Percentiles rank a stretch among this genome's conserved stretches.
phyloP scores from a whole-genome alignment of 169 alveolate species.

The Eimeria necatrix region DNA sequence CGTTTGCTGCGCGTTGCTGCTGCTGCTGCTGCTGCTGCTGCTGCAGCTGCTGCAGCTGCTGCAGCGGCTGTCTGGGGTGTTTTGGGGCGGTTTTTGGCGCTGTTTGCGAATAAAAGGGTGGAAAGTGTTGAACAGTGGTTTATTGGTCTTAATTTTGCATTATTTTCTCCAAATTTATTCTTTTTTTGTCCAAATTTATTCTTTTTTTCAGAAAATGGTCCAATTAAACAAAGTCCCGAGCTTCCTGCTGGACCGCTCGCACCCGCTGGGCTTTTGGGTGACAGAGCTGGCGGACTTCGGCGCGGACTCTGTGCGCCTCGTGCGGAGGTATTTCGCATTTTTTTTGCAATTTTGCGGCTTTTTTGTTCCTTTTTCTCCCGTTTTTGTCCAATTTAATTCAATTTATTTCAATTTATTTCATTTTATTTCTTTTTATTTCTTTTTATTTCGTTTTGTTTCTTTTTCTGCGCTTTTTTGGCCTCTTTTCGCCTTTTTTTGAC shows the following conservation, averaged over 20 bases:
- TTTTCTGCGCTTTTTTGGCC: not conserved
- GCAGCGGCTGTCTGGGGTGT: not conserved
- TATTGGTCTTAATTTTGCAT: no score
- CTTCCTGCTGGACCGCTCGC: slow-evolving; percentile 41
- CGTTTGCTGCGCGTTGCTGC: not conserved
- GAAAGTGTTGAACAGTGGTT: no score
- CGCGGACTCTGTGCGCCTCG: slow-evolving; percentile 58
- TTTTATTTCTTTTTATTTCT: not conserved
- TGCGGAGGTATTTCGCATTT: not conserved
- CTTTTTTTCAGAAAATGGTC: slow-evolving; percentile 17
- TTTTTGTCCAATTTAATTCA: not conserved
- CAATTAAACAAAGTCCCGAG: slow-evolving; percentile 53
- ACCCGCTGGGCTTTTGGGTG: slow-evolving; percentile 53
- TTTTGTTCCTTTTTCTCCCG: not conserved
- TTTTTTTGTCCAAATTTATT: not conserved
- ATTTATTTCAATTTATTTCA: not conserved
- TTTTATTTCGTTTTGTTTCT: no score
- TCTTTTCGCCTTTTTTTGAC: not conserved
- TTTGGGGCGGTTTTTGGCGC: not conserved
- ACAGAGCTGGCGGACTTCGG: not conserved
- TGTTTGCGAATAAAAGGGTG: no score
- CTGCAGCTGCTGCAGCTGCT: not conserved
- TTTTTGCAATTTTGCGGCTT: not conserved
- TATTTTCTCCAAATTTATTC: no score
- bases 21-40: not conserved